Evolutionary conservation across 2,329 filamentous ascomycete species (phyloP), one percentile per base, ranked within the genome.

Genomic region (Aspergillus thermomutatus): DNA sequence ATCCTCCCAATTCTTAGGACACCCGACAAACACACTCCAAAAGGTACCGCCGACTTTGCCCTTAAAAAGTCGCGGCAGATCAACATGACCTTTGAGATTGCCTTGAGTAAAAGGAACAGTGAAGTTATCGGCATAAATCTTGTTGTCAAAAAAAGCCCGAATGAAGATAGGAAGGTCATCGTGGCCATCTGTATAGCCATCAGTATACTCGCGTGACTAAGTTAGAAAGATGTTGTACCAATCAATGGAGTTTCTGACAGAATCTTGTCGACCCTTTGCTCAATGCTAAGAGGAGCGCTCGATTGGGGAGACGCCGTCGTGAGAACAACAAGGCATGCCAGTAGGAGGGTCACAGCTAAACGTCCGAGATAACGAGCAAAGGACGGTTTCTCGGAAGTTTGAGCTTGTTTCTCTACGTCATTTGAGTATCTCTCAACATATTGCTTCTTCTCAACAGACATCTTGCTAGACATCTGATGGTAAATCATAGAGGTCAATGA

Each of bases 1-100:
- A 72, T 95, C 86, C 4, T 82, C 82, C 49, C 84, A 85, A 66
- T 93, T 85, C 10, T 74, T 72, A 0, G 92, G 92, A 68, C 92
- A 97, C 0, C 84, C 84, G 43, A 89, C 85, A 66, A 82, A 97
- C 9, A 94, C 91, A 69, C 88, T 92, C 93, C 92, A 97, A 72
- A 97, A 97, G n/a, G 90, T 87, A 54, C 92, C 93, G 41, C 92
- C 92, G 4, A 73, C 66, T 28, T 65, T 64, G 60, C 92, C 92
- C 50, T 84, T 74, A 37, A 83, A 80, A 49, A 96, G 80, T 4
- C 92, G 85, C 1, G 88, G 87, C 8, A 96, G 77, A 71, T 97
- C 93, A 52, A 94, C 88, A 63, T 97, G 90, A 3, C 80, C 80
- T 0, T 72, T 68, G 52, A 96, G 75, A 0, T 83, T 84, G 31